Percentiles rank a stretch among this genome's conserved stretches.
Evolutionary conservation across 2,329 filamentous ascomycete genomes (phyloP).

Genomic region (Acrocalymma vagum): DNA sequence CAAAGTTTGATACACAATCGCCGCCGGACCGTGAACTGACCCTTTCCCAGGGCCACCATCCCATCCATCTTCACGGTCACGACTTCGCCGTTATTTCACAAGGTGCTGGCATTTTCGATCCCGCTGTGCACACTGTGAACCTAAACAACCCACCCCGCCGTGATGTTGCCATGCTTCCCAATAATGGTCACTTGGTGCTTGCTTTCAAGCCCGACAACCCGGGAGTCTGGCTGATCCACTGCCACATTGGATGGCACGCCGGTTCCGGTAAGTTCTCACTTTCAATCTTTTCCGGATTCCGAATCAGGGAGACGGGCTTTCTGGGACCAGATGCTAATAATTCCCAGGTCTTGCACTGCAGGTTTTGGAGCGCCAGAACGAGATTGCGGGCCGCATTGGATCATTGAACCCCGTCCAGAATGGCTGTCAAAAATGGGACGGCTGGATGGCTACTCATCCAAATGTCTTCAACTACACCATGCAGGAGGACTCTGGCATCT

Average conservation of each 20-base stretch:
- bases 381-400: conserved; percentile 20
- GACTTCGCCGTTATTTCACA: conserved; percentile 37
- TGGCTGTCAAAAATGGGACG: conserved; percentile 20
- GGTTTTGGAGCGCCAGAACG: conserved; percentile 53
- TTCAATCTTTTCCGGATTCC: background rate
- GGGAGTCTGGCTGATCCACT: conserved; percentile 48
- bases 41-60: conserved; percentile 28
- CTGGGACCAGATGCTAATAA: no score
- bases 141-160: conserved; percentile 25
- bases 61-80: conserved; percentile 33
- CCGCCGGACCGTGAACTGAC: background rate
- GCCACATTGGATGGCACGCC: conserved; percentile 36
- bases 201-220: conserved; percentile 35
- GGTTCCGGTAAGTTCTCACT: conserved; percentile 18
- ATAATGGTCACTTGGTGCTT: conserved; percentile 45
- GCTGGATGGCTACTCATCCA: conserved; percentile 8
- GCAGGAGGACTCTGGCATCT: conserved; percentile 33
- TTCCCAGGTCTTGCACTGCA: conserved; percentile 53
- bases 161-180: conserved; percentile 28
- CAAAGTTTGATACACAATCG: background rate
- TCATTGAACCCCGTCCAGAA: conserved; percentile 4
- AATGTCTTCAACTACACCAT: conserved; percentile 6
- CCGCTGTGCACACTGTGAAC: conserved; percentile 13
- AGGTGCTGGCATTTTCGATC: conserved; percentile 27
- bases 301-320: no score